Conservation (phyloP, 768 basidiomycete genomes). For the Russula foetens region DNA sequence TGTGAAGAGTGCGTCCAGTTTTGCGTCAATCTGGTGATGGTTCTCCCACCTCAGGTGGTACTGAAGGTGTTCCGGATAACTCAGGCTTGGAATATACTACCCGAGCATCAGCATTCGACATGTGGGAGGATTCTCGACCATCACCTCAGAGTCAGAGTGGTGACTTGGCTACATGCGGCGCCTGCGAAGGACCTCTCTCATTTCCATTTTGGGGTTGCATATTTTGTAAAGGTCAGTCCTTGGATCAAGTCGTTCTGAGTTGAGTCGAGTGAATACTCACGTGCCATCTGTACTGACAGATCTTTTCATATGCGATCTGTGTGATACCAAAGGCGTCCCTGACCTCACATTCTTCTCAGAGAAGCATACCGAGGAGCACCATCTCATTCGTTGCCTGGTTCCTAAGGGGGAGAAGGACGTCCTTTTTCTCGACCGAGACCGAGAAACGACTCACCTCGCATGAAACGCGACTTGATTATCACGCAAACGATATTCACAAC, state of each 20-base stretch:
- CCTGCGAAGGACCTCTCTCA: slow-evolving; percentile 18
- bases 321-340: too few species aligned
- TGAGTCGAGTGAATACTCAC: too few species aligned
- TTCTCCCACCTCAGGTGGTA: too few species aligned
- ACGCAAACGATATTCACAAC: too few species aligned
- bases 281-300: neutral
- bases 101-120: neutral
- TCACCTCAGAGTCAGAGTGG: too few species aligned
- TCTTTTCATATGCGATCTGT: neutral
- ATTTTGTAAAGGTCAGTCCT: neutral
- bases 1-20: too few species aligned
- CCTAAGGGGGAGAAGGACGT: neutral
- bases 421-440: neutral
- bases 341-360: too few species aligned
- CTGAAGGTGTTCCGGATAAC: too few species aligned
- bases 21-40: neutral
- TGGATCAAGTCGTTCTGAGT: too few species aligned
- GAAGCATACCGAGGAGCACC: too few species aligned
- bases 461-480: neutral
- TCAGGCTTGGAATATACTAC: neutral
- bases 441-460: neutral
- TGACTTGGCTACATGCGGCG: slow-evolving; percentile 21
- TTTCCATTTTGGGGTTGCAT: slow-evolving; percentile 4
- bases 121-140: too few species aligned
- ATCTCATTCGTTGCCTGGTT: neutral